Evolutionary conservation across 768 basidiomycete species (phyloP), one percentile per base, ranked within the genome.

Genomic region (Termitomyces bulborhizus): DNA sequence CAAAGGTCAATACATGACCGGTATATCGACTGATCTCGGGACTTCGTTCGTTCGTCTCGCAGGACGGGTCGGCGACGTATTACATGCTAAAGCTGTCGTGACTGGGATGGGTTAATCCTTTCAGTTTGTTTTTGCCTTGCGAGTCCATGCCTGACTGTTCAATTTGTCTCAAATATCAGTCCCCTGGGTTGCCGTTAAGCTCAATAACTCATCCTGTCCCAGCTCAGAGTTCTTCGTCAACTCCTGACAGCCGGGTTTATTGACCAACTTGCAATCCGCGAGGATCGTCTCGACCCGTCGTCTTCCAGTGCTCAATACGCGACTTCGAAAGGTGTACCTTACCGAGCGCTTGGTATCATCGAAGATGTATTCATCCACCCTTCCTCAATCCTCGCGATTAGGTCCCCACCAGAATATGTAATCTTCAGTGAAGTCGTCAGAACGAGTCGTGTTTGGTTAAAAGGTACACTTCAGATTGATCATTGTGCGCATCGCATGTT

Each of bases 321-420:
- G 21, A 21, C 21, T 21, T 21, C 21, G 21, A 21, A 21, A 21
- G 21, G 1, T 21, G 21, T 21, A 21, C 21, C 21, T 21, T 21
- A 98, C 67, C 80, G 78, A 48, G 88, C 93, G 1, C 64, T 93
- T 49, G 88, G 90, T 1, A 76, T 96, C 41, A 59, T 77, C 13
- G 91, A 95, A 62, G 92, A 97, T 62, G 92, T 96, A 2, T 98
- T 82, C 70, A 85, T 98, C 53, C 95, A 98, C 66, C 90, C 93
- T 0, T 88, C 88, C 0, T 95, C 92, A n/a, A 77, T 88, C n/a
- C 68, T 96, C 12, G 83, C 84, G 56, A 78, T 80, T 61, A 57
- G 60, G 6, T n/a, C n/a, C n/a, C n/a, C n/a, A n/a, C n/a, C n/a
- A n/a, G n/a, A n/a, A 21, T 21, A 21, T 21, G 21, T 21, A 21